Base-by-base conservation (phyloP, 305 asterid genomes). In the Fraxinus sp. region DNA sequence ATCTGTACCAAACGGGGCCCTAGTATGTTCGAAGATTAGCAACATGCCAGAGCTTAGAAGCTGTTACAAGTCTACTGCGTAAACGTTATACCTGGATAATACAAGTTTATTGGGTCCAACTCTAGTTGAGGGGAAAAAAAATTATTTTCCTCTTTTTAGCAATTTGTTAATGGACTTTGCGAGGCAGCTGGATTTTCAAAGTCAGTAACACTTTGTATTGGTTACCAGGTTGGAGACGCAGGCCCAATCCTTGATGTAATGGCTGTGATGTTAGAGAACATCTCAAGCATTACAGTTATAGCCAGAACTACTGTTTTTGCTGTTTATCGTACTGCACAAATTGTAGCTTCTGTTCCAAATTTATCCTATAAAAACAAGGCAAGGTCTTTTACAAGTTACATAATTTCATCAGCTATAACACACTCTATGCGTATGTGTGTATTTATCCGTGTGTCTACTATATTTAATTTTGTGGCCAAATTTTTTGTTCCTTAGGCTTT, bases 191-290 rank as follows among this genome's bases (percentile, higher is more conserved):
- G 26, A 36, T 59, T 44, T 78, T 35, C 16, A 3, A 32, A 73
- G 76, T 79, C n/a, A 22, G 72, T 84, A 5, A 80, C 16, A 57
- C 9, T 81, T 82, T 88, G 41, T 18, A 64, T 79, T 59, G 85
- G 55, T 80, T 41, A 59, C 86, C 86, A 93, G 98, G 95, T 94
- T 16, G 98, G 97, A 85, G 98, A 94, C 87, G 97, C 97, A 22
- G 93, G 94, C 75, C 90, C 88, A 35, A 94, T 94, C 84, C 95
- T 94, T 78, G 98, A 91, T 80, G 93, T 92, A 52, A 91, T 94
- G 98, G 96, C 97, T 82, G 86, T 87, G 5, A 93, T 91, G 97
- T 85, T 94, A 44, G 98, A 94, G 89, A 92, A 92, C 83, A 89
- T 93, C 86, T 89, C 98, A 14, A 91, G 92, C 86, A 88, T 91